phyloP scores from a whole-genome alignment of 108 stramenopile species.

The Cyclotella choctawhatcheeana region DNA sequence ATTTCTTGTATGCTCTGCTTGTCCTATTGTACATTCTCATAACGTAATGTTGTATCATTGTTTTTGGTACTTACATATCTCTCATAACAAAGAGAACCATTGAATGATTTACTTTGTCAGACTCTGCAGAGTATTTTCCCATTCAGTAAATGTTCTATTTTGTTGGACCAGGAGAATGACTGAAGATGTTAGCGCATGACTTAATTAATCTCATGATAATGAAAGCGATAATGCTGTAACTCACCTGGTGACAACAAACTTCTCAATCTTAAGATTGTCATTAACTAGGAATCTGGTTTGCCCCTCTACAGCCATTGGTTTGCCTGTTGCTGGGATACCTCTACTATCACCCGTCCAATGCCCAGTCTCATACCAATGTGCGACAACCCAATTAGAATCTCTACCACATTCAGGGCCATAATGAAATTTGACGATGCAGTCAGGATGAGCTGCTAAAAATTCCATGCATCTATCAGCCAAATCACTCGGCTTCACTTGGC shows the following conservation, averaged over 20 bases:
- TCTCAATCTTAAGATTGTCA: slow-evolving; percentile 52
- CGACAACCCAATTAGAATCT: slow-evolving; percentile 57
- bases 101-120: not conserved
- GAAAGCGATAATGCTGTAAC: slow-evolving; percentile 39
- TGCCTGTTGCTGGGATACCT: slow-evolving; percentile 46
- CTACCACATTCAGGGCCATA: slow-evolving; percentile 39
- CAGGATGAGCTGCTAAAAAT: slow-evolving; percentile 70
- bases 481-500: slow-evolving; percentile 32
- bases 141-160: slow-evolving; percentile 9
- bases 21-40: too few species aligned
- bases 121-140: slow-evolving; percentile 4
- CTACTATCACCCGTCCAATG: slow-evolving; percentile 56
- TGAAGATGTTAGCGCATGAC: not conserved
- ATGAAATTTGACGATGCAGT: slow-evolving; percentile 57
- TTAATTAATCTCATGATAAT: not conserved
- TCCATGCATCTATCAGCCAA: slow-evolving; percentile 67
- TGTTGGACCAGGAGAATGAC: too few species aligned
- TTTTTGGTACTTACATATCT: too few species aligned
- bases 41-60: too few species aligned
- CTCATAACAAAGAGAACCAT: not conserved
- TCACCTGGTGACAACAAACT: slow-evolving; percentile 67
- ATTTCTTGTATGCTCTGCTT: too few species aligned
- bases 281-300: slow-evolving; percentile 69
- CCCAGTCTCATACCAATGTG: slow-evolving; percentile 76
- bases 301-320: slow-evolving; percentile 62